Evolutionary conservation across 1,139 yeast species (phyloP).

Genomic region (Debaryomycetaceae sp.): DNA sequence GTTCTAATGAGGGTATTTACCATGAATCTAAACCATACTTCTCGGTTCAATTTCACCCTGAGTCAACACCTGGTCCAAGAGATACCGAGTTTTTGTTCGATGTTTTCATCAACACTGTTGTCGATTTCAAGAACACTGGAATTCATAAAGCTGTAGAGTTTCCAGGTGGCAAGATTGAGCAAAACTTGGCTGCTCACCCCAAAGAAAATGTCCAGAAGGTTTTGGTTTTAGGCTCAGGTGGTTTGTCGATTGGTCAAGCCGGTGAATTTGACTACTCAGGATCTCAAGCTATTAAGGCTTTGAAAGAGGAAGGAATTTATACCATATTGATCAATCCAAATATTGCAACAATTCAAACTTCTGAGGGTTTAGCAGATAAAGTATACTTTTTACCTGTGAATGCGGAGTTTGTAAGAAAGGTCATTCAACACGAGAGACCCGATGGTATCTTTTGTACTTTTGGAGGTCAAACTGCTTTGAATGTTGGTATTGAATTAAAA

Average conservation of each 20-base stretch:
- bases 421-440: conserved; percentile 90
- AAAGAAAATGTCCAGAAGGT: conserved; percentile 87
- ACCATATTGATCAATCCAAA: conserved; percentile 95
- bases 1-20: conserved; percentile 98
- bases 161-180: conserved; percentile 84
- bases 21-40: conserved; percentile 84
- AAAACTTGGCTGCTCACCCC: conserved; percentile 70
- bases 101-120: conserved; percentile 80
- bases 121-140: conserved; percentile 55
- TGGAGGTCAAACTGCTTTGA: conserved; percentile 98
- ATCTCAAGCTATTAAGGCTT: conserved; percentile 90
- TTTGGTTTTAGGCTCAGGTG: conserved; percentile 96
- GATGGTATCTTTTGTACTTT: conserved; percentile 96
- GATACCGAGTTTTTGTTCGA: conserved; percentile 98
- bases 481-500: conserved; percentile 92
- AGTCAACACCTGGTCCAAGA: conserved; percentile 98
- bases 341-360: conserved; percentile 97
- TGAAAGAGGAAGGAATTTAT: conserved; percentile 96
- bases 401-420: conserved; percentile 93
- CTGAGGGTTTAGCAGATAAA: conserved; percentile 96
- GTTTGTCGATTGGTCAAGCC: conserved; percentile 98
- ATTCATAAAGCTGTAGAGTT: conserved; percentile 70
- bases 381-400: conserved; percentile 96
- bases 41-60: conserved; percentile 99
- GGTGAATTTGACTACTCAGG: conserved; percentile 99